Conservation (phyloP, 768 basidiomycete genomes). For the Auricularia heimuer region DNA sequence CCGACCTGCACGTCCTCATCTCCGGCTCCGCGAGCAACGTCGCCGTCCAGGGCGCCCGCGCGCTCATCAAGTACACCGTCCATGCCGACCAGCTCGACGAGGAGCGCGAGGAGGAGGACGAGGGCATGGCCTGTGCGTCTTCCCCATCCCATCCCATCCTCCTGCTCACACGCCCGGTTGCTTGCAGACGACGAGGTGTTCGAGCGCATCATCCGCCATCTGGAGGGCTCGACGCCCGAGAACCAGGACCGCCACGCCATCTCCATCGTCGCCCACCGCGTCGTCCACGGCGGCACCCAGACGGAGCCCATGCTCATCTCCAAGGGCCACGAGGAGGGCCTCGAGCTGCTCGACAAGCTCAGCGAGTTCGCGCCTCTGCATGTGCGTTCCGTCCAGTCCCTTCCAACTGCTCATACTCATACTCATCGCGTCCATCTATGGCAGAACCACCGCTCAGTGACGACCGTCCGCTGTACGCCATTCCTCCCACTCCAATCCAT, state of each 20-base stretch:
- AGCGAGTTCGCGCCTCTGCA: conserved; percentile 76
- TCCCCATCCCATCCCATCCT: not conserved
- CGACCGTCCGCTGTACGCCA: not conserved
- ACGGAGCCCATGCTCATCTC: conserved; percentile 59
- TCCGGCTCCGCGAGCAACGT: conserved; percentile 13
- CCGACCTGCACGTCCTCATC: conserved; percentile 10
- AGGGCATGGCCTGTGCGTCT: conserved; percentile 11
- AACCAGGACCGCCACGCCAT: not conserved
- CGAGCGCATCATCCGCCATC: conserved; percentile 7
- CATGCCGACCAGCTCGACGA: conserved; percentile 9
- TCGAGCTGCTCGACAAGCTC: conserved; percentile 40
- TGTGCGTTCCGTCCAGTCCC: conserved; percentile 19
- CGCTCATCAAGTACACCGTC: conserved; percentile 9
- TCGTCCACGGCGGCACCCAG: conserved; percentile 84
- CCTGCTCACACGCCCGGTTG: not conserved
- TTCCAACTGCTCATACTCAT: not conserved
- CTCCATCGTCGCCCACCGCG: conserved; percentile 35
- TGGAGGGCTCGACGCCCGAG: conserved; percentile 5
- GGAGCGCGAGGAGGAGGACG: conserved; percentile 10
- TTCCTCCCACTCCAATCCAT: conserved; percentile 38
- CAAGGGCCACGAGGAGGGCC: conserved; percentile 57
- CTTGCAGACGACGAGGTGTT: conserved; percentile 4
- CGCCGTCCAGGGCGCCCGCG: conserved; percentile 9
- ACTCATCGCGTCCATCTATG: not conserved
- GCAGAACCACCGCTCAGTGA: conserved; percentile 11